Evolutionary conservation across 306 rosid genomes (phyloP).

Genomic region (Cicer judaicum): DNA sequence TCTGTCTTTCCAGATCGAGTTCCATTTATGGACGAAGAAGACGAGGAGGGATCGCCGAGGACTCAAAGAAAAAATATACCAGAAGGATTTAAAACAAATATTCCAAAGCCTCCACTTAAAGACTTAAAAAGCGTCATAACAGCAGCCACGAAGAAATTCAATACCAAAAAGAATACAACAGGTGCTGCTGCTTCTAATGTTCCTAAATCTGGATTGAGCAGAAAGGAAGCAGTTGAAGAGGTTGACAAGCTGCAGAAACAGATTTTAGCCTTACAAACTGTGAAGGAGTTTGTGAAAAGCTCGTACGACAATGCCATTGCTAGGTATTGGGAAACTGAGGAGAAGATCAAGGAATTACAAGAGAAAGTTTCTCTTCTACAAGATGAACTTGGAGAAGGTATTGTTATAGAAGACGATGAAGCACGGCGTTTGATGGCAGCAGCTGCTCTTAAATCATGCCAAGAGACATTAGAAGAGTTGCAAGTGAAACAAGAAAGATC

Average conservation of each 20-base stretch:
- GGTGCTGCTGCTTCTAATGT: slow-evolving; percentile 34
- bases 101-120: slow-evolving; percentile 69
- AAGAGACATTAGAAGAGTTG: slow-evolving; percentile 66
- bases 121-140: slow-evolving; percentile 59
- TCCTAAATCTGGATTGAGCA: slow-evolving; percentile 78
- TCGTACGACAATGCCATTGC: slow-evolving; percentile 70
- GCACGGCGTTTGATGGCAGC: slow-evolving; percentile 92
- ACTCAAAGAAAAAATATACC: slow-evolving; percentile 47
- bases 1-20: slow-evolving; percentile 89
- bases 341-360: slow-evolving; percentile 72
- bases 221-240: slow-evolving; percentile 67
- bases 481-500: slow-evolving; percentile 69
- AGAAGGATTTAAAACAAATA: slow-evolving; percentile 50
- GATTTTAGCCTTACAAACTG: slow-evolving; percentile 82
- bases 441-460: slow-evolving; percentile 83
- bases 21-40: slow-evolving; percentile 90
- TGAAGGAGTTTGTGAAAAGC: slow-evolving; percentile 86
- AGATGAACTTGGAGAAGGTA: slow-evolving; percentile 85
- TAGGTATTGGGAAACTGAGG: slow-evolving; percentile 78
- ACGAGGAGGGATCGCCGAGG: slow-evolving; percentile 57
- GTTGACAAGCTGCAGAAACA: slow-evolving; percentile 83
- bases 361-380: slow-evolving; percentile 69
- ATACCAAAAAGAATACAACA: slow-evolving; percentile 45
- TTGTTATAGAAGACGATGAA: slow-evolving; percentile 75
- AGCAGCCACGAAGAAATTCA: slow-evolving; percentile 55